Conservation (phyloP, 1,139 yeast species). For the Scheffersomyces stambukii region DNA sequence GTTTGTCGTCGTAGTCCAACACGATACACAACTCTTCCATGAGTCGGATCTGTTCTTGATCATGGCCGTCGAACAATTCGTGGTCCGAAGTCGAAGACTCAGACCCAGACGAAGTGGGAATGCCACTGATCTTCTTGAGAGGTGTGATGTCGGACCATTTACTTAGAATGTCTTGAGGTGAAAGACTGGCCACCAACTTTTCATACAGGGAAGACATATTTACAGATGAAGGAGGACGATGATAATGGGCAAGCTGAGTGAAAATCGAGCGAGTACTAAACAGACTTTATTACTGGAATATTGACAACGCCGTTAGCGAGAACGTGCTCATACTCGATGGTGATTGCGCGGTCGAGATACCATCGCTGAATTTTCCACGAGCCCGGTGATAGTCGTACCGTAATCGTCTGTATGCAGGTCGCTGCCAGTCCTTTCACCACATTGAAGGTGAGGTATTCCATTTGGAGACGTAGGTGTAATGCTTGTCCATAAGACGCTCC, state of each 20-base stretch:
- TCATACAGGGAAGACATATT: slow-evolving; percentile 31
- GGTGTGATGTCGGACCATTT: slow-evolving; percentile 66
- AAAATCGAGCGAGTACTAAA: too few relatives aligned
- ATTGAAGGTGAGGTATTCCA: too few relatives aligned
- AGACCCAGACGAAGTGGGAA: slow-evolving; percentile 33
- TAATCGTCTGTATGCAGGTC: too few relatives aligned
- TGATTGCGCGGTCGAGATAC: too few relatives aligned
- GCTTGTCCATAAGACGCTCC: too few relatives aligned
- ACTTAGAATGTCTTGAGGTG: slow-evolving; percentile 45
- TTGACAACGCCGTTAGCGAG: too few relatives aligned
- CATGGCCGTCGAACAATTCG: slow-evolving; percentile 72
- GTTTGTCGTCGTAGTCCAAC: slow-evolving; percentile 78
- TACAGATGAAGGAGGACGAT: not conserved
- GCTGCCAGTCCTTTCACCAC: too few relatives aligned
- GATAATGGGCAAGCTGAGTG: not conserved
- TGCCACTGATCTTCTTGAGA: slow-evolving; percentile 44
- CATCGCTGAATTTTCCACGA: too few relatives aligned
- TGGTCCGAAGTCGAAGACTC: slow-evolving; percentile 12
- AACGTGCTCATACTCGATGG: too few relatives aligned
- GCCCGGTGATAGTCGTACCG: too few relatives aligned
- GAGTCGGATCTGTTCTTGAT: slow-evolving; percentile 85
- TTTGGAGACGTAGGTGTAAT: too few relatives aligned
- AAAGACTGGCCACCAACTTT: slow-evolving; percentile 49
- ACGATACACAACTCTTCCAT: slow-evolving; percentile 98
- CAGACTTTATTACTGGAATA: too few relatives aligned